Base-by-base conservation (phyloP, 306 rosid species). In the Inga leiocalycina region DNA sequence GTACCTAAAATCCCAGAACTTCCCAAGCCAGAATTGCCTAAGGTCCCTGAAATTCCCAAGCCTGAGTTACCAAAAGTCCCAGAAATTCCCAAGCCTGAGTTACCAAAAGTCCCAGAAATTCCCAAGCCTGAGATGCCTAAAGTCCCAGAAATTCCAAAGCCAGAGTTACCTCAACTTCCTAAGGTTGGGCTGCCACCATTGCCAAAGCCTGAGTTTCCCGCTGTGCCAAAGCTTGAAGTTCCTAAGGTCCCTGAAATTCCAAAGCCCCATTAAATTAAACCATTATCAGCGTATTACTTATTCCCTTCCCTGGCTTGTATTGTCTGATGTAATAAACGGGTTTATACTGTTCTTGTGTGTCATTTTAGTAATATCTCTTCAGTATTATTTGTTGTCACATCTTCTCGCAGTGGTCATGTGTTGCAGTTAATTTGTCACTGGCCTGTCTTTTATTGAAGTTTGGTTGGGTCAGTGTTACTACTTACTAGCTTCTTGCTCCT, bases 111-210 rank as follows among this genome's bases (percentile, higher is more conserved):
- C 17, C 81, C 86, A 16, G 4, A 12, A n/a, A 4, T 66, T 68
- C 48, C 73, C 12, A 81, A 85, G 75, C 24, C 57, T 0, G 82
- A 80, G 52, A 0, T 80, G 27, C 87, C 89, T 0, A 11, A 65
- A 6, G 1, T 82, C 17, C 83, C 82, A 6, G 7, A 12, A 34
- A 10, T 74, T 34, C 73, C 48, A 0, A 68, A 68, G 24, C 48
- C 27, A 2, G 48, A 68, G 15, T 1, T 68, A 0, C 73, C 73
- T 5, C 0, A 37, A 37, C 2, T 68, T 2, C 46, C 74, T 3
- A 10, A 68, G 4, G 2, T 37, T 19, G 46, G 3, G 46, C 46
- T 43, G 46, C 46, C 46, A 43, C 11, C 46, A 43, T 43, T 43
- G 46, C 74, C 74, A 7, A 41, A 68, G 16, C 68, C 68, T 10